Percentiles rank a stretch among this genome's conserved stretches.
Evolutionary conservation across 179 eudicot genomes (phyloP).

Genomic region (Drosera spatulata): DNA sequence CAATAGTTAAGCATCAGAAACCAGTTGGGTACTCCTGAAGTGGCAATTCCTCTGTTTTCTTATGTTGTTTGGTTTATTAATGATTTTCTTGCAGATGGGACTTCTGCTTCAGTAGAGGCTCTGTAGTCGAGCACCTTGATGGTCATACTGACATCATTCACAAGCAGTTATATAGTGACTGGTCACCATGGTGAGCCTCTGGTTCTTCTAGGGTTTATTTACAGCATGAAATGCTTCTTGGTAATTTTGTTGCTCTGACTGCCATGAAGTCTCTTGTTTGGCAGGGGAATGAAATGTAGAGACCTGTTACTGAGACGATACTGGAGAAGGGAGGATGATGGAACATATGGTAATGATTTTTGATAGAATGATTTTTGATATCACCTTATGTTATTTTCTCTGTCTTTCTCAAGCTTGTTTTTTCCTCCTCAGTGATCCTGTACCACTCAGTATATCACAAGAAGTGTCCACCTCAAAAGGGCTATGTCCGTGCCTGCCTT

Average conservation of each 20-base stretch:
- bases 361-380: neutral
- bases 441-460: conserved; percentile 42
- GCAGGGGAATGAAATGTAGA: conserved; percentile 37
- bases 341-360: conserved; percentile 26
- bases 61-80: neutral
- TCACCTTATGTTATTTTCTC: neutral
- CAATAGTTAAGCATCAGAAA: too few species aligned
- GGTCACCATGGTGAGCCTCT: conserved; percentile 31
- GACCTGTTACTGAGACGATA: conserved; percentile 32
- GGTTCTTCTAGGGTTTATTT: neutral
- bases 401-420: neutral
- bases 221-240: neutral
- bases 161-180: conserved; percentile 25
- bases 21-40: too few species aligned
- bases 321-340: conserved; percentile 49
- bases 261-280: conserved; percentile 4
- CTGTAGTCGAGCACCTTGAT: conserved; percentile 34
- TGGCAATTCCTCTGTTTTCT: neutral
- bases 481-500: conserved; percentile 36
- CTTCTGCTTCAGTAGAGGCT: conserved; percentile 25
- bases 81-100: conserved; percentile 29
- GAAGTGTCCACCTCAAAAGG: conserved; percentile 30
- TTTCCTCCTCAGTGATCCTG: conserved; percentile 25
- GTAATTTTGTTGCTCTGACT: neutral
- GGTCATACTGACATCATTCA: conserved; percentile 41